phyloP scores from a whole-genome alignment of 2,329 filamentous ascomycete species.

The Claviceps maximensis region DNA sequence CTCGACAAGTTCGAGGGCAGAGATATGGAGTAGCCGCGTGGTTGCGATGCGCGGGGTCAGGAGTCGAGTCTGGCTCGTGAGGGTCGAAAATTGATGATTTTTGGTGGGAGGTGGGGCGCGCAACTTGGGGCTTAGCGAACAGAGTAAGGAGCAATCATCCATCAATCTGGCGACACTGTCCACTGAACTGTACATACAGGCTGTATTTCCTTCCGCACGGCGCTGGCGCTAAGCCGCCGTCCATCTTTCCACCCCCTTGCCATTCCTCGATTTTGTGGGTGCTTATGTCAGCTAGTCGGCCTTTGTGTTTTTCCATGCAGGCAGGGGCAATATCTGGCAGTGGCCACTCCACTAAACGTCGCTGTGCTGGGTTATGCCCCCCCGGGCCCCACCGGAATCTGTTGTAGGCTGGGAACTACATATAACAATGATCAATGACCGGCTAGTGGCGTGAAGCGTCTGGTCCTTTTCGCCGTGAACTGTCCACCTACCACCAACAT shows the following conservation, averaged over 20 bases:
- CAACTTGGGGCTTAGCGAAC: slow-evolving; percentile 26
- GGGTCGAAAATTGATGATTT: slow-evolving; percentile 27
- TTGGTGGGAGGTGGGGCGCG: slow-evolving; percentile 29
- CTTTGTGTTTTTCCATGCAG: slow-evolving; percentile 1
- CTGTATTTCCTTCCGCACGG: background rate
- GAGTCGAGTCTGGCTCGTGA: slow-evolving; percentile 16
- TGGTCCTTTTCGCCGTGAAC: slow-evolving; percentile 8
- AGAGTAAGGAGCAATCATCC: background rate
- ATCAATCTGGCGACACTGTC: no score
- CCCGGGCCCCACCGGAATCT: background rate
- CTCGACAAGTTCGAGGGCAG: slow-evolving; percentile 9
- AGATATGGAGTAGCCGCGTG: slow-evolving; percentile 12
- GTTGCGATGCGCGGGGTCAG: slow-evolving; percentile 22
- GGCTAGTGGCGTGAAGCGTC: background rate
- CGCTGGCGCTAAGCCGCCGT: background rate
- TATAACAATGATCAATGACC: background rate
- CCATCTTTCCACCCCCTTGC: background rate
- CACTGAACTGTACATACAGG: no score
- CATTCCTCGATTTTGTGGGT: slow-evolving; percentile 3
- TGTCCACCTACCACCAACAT: background rate
- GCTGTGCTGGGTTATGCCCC: background rate
- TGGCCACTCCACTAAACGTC: background rate
- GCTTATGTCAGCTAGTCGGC: slow-evolving; percentile 7
- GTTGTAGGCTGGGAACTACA: no score
- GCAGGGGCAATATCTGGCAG: no score